Conservation (phyloP, 1,284 basidiomycete species). For the Trichosporon sp. region DNA sequence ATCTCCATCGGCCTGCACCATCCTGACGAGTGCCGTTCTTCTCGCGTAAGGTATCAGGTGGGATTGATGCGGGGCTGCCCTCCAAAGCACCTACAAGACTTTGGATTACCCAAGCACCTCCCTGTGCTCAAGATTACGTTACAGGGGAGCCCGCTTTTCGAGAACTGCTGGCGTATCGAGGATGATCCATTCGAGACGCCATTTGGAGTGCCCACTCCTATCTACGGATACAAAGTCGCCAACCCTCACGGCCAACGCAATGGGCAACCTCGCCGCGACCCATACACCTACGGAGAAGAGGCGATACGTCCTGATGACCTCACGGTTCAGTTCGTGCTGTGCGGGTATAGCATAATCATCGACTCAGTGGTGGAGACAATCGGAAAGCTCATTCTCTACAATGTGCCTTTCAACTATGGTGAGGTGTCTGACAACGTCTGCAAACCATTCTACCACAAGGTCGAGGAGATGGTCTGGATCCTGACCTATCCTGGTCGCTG, state of each 20-base stretch:
- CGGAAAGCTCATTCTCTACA: neutral
- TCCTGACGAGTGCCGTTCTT: neutral
- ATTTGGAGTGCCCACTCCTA: neutral
- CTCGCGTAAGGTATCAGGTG: neutral
- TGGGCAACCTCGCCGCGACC: neutral
- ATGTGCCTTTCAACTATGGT: neutral
- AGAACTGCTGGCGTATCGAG: neutral
- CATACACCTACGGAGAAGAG: neutral
- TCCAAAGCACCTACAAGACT: neutral
- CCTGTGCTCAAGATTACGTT: neutral
- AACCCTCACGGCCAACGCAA: neutral
- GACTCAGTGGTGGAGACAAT: neutral
- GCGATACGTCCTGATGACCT: neutral
- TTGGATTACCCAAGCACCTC: neutral
- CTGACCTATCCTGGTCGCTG: neutral
- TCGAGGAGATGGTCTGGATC: neutral
- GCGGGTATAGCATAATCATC: neutral
- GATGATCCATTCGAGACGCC: neutral
- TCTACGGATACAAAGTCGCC: neutral
- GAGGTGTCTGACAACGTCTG: neutral
- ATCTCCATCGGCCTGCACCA: neutral
- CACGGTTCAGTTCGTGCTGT: neutral
- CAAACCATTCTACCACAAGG: neutral
- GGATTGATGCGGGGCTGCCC: no score
- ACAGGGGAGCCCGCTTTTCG: neutral